Conservation (phyloP, 495 filamentous ascomycete species). For the Neurospora sp. region DNA sequence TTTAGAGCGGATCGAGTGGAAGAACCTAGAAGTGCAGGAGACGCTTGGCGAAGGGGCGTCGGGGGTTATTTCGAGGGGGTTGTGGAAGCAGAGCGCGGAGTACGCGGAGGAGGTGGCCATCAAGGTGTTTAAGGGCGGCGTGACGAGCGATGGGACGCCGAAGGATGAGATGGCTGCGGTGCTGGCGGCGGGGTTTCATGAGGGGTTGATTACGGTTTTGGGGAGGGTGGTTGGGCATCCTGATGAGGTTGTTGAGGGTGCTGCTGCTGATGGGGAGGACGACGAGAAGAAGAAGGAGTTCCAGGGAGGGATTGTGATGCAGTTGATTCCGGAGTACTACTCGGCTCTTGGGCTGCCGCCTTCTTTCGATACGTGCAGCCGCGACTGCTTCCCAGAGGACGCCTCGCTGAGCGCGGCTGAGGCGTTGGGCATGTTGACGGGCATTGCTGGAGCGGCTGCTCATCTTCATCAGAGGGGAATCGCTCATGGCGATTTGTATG, state of each 20-base stretch:
- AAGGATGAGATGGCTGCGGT: slow-evolving; percentile 35
- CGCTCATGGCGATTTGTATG: slow-evolving; percentile 32
- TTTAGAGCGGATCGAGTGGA: slow-evolving; percentile 29
- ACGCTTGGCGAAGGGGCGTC: slow-evolving; percentile 28
- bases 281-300: neutral
- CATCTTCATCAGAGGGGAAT: slow-evolving; percentile 34
- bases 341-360: slow-evolving; percentile 18
- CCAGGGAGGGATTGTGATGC: slow-evolving; percentile 31
- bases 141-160: slow-evolving; percentile 32
- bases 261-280: neutral
- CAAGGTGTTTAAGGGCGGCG: slow-evolving; percentile 33
- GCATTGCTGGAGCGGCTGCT: slow-evolving; percentile 26
- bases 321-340: slow-evolving; percentile 22
- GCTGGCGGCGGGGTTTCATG: slow-evolving; percentile 32
- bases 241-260: slow-evolving; percentile 7
- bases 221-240: slow-evolving; percentile 33
- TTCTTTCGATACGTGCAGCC: slow-evolving; percentile 23
- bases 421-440: slow-evolving; percentile 25
- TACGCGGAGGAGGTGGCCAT: slow-evolving; percentile 32
- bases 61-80: slow-evolving; percentile 27
- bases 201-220: slow-evolving; percentile 33
- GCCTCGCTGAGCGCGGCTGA: slow-evolving; percentile 16
- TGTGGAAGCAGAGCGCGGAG: slow-evolving; percentile 18
- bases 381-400: slow-evolving; percentile 27
- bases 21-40: slow-evolving; percentile 23